A percentile compares a stretch with the other conserved stretches of the same genome.
phyloP scores from a whole-genome alignment of 768 basidiomycete species.

The Lentinula guzmanii region DNA sequence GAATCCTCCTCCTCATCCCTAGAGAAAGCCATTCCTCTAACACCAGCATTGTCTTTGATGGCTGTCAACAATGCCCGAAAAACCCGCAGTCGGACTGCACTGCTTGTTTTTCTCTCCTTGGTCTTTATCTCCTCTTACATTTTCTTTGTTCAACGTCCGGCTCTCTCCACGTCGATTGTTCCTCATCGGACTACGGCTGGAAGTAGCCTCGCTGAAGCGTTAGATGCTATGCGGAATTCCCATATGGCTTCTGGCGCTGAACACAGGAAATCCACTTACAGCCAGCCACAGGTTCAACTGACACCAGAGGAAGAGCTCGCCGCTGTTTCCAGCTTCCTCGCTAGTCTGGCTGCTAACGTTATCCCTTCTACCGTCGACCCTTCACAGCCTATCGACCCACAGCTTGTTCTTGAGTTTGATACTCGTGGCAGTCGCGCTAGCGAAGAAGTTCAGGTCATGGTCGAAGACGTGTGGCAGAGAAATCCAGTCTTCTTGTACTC shows the following conservation, averaged over 20 bases:
- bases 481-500: slow-evolving; percentile 75
- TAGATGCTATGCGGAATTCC: slow-evolving; percentile 30
- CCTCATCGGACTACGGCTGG: slow-evolving; percentile 12
- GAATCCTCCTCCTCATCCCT: slow-evolving; percentile 17
- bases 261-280: slow-evolving; percentile 13
- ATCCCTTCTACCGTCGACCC: slow-evolving; percentile 67
- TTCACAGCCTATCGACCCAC: slow-evolving; percentile 61
- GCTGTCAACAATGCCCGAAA: slow-evolving; percentile 36
- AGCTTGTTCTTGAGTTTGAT: slow-evolving; percentile 80
- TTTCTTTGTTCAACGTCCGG: slow-evolving; percentile 41
- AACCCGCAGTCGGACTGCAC: slow-evolving; percentile 44
- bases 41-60: slow-evolving; percentile 20
- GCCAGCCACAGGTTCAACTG: slow-evolving; percentile 39
- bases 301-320: slow-evolving; percentile 60
- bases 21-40: slow-evolving; percentile 11
- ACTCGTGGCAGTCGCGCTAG: slow-evolving; percentile 55
- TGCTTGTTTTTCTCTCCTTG: slow-evolving; percentile 49
- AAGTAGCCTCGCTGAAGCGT: slow-evolving; percentile 12
- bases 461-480: slow-evolving; percentile 62
- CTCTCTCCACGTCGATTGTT: slow-evolving; percentile 31
- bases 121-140: slow-evolving; percentile 48
- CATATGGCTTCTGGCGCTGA: slow-evolving; percentile 12
- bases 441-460: slow-evolving; percentile 54
- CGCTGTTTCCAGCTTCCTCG: slow-evolving; percentile 68
- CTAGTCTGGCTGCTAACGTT: slow-evolving; percentile 68